Evolutionary conservation across 2,329 filamentous ascomycete species (phyloP), one percentile per base, ranked within the genome.

Genomic region (Septoria linicola): DNA sequence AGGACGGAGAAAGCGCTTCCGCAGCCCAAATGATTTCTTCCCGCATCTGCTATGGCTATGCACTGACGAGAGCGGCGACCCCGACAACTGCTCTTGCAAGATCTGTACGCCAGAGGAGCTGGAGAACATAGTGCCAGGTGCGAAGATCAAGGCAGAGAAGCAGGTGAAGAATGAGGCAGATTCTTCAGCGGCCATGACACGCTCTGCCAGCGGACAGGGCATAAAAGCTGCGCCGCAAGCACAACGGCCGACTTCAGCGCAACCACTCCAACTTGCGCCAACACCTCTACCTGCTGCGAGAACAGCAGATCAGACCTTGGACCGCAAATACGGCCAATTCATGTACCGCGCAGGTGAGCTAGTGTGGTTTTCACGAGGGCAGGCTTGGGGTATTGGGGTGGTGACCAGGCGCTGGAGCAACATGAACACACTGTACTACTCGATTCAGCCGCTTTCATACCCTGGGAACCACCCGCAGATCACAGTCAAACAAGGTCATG

Each of bases 21-120:
- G 80, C 48, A 82, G 79, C 60, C 79, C 80, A 0, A 74, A 73
- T 44, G 80, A 83, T 55, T 83, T 83, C 69, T 80, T 81, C 54
- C 79, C 78, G 2, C 80, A 83, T 63, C 66, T 83, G 2, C 64
- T 81, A 1, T 81, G 80, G 78, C 73, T 83, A 1, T 70, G 68
- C 40, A 77, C 75, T 16, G 80, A 82, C 57, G 72, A 75, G 53
- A 71, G 68, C 30, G 76, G 73, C 36, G 77, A 82, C 56, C 70
- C 70, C 40, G 70, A 74, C 53, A 82, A 83, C 59, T 82, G 80
- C 66, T 70, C 71, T 14, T 82, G 80, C 70, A 80, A 79, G 63
- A 69, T 81, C 43, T 82, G 80, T 66, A 77, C 73, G 11, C 79
- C 79, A 1, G 73, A 79, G 54, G 77, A 79, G 52, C 60, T 74